Evolutionary conservation across 805 yeast species (phyloP), one percentile per base, ranked within the genome.

Genomic region (Metschnikowia colocasiae): DNA sequence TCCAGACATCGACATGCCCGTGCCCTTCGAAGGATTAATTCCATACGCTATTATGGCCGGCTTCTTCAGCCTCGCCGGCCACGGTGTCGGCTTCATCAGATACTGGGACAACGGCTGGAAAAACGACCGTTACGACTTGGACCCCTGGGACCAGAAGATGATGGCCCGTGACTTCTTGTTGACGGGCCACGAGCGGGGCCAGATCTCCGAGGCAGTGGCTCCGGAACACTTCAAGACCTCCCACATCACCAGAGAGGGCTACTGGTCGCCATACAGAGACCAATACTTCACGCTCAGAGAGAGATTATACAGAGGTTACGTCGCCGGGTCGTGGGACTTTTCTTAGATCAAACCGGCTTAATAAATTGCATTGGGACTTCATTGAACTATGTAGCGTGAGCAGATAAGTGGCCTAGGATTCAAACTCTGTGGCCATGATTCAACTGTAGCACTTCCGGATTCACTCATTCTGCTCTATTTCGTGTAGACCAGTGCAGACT

Each of bases 181-280:
- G 59, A 87, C 95, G 9, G 95, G 95, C 22, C 73, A 75, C 35
- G 74, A 69, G 59, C 75, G 95, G 61, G 91, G 83, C 32, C 92
- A 86, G 62, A 63, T 75, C 42, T 81, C 80, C 53, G 76, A 73
- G 36, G 78, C 90, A 6, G 68, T 76, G 34, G 95, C 95, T 3
- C 89, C 90, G 32, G 91, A 84, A 51, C 76, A 74, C 27, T 87
- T 88, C 76, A 85, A 83, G 69, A 81, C 87, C n/a, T 77, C 86
- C 9, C 67, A 73, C 37, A 52, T 52, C 48, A 56, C 49, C 40
- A 51, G 41, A 43, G 73, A 72, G 61, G 61, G 68, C 60, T 72
- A 70, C 69, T 72, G 69, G 67, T 63, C 76, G 52, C 73, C 76
- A 43, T 71, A 72, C 67, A 71, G 75, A 65, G 68, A 69, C 64